Conservation (phyloP, 2,329 filamentous ascomycete genomes). For the Neocucurbitaria cava region DNA sequence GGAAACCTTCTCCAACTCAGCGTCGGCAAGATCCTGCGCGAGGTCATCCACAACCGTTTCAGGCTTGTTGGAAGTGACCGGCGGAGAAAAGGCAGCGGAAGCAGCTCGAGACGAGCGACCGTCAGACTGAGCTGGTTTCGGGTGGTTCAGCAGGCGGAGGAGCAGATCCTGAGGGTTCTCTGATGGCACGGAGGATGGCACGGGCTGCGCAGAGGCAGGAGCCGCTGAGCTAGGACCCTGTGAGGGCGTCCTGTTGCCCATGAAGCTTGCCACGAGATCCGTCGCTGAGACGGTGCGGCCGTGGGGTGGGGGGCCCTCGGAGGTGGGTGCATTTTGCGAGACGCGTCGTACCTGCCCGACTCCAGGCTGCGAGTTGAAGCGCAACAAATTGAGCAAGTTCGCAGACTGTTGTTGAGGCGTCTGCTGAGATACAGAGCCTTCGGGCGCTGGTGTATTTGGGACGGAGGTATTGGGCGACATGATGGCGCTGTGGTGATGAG, state of each 20-base stretch:
- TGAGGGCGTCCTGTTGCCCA: conserved; percentile 53
- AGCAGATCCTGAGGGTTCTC: conserved; percentile 84
- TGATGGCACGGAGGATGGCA: conserved; percentile 38
- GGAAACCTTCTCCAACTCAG: conserved; percentile 50
- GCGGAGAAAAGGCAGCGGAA: conserved; percentile 36
- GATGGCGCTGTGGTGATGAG: conserved; percentile 64
- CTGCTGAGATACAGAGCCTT: conserved; percentile 52
- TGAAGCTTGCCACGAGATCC: conserved; percentile 64
- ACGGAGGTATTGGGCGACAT: conserved; percentile 63
- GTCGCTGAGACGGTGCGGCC: conserved; percentile 59
- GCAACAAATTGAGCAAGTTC: conserved; percentile 69
- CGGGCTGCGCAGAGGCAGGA: conserved; percentile 32
- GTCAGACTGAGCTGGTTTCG: conserved; percentile 57
- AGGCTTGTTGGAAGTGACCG: conserved; percentile 44
- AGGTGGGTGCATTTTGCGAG: conserved; percentile 33
- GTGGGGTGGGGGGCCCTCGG: conserved; percentile 30
- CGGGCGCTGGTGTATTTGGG: conserved; percentile 51
- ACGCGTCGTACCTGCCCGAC: conserved; percentile 46
- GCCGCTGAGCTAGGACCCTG: conserved; percentile 44
- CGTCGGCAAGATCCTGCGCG: conserved; percentile 54
- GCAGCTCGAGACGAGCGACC: conserved; percentile 34
- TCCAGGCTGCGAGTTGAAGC: conserved; percentile 63
- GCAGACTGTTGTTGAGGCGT: conserved; percentile 53
- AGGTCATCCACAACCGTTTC: conserved; percentile 54
- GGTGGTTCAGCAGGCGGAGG: conserved; percentile 82